Evolutionary conservation across 2,329 filamentous ascomycete species (phyloP).

Genomic region (Penicillium brevicompactum): DNA sequence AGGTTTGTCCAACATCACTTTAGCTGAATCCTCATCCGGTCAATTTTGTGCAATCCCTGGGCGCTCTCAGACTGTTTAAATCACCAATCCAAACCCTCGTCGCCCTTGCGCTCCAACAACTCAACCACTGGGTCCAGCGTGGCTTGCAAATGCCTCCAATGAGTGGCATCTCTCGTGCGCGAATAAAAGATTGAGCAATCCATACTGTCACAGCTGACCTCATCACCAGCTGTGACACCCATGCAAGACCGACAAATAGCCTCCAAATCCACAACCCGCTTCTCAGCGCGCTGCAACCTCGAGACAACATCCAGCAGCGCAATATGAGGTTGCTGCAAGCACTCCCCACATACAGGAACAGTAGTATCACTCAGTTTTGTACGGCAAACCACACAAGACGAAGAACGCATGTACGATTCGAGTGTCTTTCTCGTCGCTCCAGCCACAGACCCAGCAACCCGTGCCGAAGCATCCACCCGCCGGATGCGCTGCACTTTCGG

Average conservation of each 20-base stretch:
- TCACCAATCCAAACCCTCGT: constrained; percentile 42
- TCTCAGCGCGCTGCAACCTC: constrained; percentile 65
- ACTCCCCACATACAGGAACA: constrained; percentile 45
- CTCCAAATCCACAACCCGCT: constrained; percentile 64
- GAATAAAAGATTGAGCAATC: constrained; percentile 91
- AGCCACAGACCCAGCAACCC: constrained; percentile 9
- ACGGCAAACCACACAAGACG: constrained; percentile 76
- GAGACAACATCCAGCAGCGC: constrained; percentile 67
- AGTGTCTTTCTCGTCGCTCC: constrained; percentile 66
- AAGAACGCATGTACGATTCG: constrained; percentile 89
- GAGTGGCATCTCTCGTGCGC: constrained; percentile 39
- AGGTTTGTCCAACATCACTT: too few species aligned
- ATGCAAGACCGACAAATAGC: constrained; percentile 80
- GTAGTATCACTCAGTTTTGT: constrained; percentile 55
- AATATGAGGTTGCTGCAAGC: constrained; percentile 46
- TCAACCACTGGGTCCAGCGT: constrained; percentile 40
- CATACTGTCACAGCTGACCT: constrained; percentile 83
- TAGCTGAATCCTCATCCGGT: neutral
- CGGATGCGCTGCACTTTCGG: constrained; percentile 81
- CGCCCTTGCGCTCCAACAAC: constrained; percentile 36
- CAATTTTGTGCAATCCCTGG: neutral
- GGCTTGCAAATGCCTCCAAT: constrained; percentile 40
- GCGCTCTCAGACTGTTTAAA: neutral
- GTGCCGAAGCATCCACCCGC: constrained; percentile 53
- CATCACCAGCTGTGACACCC: constrained; percentile 70